Conservation (phyloP, 805 yeast species). For the Priceomyces castillae region DNA sequence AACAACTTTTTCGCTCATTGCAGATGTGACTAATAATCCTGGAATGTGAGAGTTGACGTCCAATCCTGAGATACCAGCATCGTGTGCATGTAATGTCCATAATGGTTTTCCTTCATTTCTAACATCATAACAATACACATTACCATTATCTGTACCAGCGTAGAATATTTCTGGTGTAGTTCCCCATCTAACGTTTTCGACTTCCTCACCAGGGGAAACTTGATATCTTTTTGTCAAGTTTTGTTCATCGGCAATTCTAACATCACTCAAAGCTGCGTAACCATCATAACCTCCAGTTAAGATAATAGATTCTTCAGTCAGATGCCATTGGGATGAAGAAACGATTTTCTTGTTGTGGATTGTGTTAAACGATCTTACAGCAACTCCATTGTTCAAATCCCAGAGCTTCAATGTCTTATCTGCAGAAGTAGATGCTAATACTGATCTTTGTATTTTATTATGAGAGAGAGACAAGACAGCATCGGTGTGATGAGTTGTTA, state of each 20-base stretch:
- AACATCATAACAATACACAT: conserved; percentile 80
- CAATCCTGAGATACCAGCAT: conserved; percentile 84
- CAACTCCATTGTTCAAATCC: conserved; percentile 77
- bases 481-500: conserved; percentile 82
- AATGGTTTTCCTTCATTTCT: conserved; percentile 66
- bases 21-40: conserved; percentile 79
- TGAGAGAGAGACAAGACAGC: conserved; percentile 87
- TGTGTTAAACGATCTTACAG: conserved; percentile 70
- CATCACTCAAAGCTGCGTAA: conserved; percentile 78
- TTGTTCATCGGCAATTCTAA: conserved; percentile 64
- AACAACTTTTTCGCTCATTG: conserved; percentile 83
- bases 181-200: conserved; percentile 79
- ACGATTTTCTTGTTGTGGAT: conserved; percentile 81
- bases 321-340: conserved; percentile 85
- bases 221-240: conserved; percentile 63
- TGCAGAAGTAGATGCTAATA: conserved; percentile 92
- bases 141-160: conserved; percentile 91
- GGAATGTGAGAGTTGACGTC: conserved; percentile 64
- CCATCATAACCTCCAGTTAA: conserved; percentile 94
- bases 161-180: conserved; percentile 53
- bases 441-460: conserved; percentile 75
- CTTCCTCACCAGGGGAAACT: conserved; percentile 69
- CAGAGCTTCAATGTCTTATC: conserved; percentile 92
- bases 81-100: conserved; percentile 98
- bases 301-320: conserved; percentile 59